Evolutionary conservation across 305 asterid genomes (phyloP).

Genomic region (Striga hermonthica): DNA sequence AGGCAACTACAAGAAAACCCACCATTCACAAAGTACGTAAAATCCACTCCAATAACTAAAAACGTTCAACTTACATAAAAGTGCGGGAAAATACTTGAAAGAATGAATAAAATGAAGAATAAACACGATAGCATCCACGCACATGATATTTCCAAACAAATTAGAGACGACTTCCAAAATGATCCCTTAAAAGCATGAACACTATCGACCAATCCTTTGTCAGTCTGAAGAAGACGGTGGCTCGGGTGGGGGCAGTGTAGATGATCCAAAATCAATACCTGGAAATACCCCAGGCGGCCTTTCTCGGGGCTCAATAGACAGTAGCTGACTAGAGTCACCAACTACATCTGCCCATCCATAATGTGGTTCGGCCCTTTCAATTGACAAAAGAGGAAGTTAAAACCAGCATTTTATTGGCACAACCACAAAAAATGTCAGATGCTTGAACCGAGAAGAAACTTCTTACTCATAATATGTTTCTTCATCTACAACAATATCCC

Average conservation of each 20-base stretch:
- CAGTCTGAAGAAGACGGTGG: conserved; percentile 31
- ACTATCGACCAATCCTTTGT: conserved; percentile 4
- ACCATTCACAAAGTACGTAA: conserved; percentile 11
- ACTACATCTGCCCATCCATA: conserved; percentile 99
- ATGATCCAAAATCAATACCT: conserved; percentile 65
- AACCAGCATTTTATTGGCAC: background rate
- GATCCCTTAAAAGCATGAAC: background rate
- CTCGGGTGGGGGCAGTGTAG: conserved; percentile 42
- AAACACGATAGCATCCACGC: conserved; percentile 24
- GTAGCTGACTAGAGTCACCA: conserved; percentile 83
- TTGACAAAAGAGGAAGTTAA: conserved; percentile 1
- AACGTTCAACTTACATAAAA: conserved; percentile 12
- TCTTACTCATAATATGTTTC: conserved; percentile 92
- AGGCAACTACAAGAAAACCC: no score
- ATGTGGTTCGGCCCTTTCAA: conserved; percentile 92
- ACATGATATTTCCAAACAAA: conserved; percentile 24
- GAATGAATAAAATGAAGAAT: conserved; percentile 53
- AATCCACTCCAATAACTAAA: conserved; percentile 24
- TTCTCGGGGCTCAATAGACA: conserved; percentile 79
- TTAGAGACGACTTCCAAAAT: conserved; percentile 11
- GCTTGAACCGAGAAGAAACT: background rate
- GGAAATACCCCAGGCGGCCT: conserved; percentile 96
- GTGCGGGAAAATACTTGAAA: conserved; percentile 36
- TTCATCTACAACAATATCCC: conserved; percentile 97
- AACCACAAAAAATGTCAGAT: background rate